Percentiles rank a stretch among this genome's conserved stretches.
Evolutionary conservation across 192 early-diverging fungal genomes (phyloP).

Genomic region (Backusella luteola): DNA sequence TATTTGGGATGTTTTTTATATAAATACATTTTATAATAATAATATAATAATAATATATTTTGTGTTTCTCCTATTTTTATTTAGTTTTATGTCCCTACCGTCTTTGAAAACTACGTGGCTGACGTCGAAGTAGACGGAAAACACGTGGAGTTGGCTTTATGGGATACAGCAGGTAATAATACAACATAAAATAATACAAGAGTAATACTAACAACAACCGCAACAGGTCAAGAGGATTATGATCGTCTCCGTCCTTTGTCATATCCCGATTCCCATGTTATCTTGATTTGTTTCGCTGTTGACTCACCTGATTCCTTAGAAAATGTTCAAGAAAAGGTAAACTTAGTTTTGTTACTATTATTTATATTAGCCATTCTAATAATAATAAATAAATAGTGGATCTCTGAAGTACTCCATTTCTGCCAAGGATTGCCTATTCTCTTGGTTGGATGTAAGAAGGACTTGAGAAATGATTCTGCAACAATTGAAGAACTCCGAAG

Average conservation of each 20-base stretch:
- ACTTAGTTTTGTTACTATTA: background rate
- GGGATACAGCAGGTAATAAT: conserved; percentile 72
- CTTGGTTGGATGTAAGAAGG: conserved; percentile 88
- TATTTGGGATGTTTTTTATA: background rate
- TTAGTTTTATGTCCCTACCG: conserved; percentile 70
- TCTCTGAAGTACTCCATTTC: conserved; percentile 84
- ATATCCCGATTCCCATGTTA: conserved; percentile 90
- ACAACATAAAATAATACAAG: background rate
- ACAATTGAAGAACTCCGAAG: conserved; percentile 75
- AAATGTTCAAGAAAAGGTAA: conserved; percentile 70
- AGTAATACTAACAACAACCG: background rate
- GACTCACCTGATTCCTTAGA: conserved; percentile 81
- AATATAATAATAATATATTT: background rate
- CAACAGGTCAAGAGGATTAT: conserved; percentile 37
- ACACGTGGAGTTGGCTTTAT: conserved; percentile 68
- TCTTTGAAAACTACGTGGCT: conserved; percentile 76
- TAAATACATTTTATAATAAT: background rate
- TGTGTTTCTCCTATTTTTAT: conserved; percentile 7
- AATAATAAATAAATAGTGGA: conserved; percentile 61
- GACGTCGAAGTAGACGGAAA: conserved; percentile 68
- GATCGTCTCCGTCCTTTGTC: conserved; percentile 83
- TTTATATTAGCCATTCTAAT: background rate
- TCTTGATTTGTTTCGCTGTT: conserved; percentile 91
- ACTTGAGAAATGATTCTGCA: conserved; percentile 78
- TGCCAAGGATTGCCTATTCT: conserved; percentile 84